Evolutionary conservation across 2,329 filamentous ascomycete genomes (phyloP).

Genomic region (Fusarium hainanense): DNA sequence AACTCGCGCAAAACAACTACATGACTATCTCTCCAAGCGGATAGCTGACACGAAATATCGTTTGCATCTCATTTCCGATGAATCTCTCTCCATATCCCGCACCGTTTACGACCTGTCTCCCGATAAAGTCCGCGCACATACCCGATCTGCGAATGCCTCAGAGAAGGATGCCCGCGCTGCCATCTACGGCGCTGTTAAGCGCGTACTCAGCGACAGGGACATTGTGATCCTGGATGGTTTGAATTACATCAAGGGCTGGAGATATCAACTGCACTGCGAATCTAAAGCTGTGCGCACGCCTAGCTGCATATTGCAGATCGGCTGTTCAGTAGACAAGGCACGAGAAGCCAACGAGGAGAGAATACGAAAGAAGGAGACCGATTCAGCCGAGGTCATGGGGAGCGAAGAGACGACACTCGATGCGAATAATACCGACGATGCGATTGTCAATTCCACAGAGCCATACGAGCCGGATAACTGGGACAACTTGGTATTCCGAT

Average conservation of each 20-base stretch:
- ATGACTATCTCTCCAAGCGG: constrained; percentile 70
- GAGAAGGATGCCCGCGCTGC: constrained; percentile 86
- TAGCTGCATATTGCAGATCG: constrained; percentile 77
- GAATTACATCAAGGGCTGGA: constrained; percentile 92
- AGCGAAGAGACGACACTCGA: not conserved
- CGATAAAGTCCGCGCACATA: constrained; percentile 63
- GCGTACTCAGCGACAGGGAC: constrained; percentile 75
- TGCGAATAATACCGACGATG: not conserved
- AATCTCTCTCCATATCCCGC: constrained; percentile 75
- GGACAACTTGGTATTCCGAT: constrained; percentile 83
- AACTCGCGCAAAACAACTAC: constrained; percentile 72
- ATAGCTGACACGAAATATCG: constrained; percentile 67
- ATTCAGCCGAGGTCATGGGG: not conserved
- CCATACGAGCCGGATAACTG: constrained; percentile 70
- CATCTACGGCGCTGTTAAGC: constrained; percentile 81
- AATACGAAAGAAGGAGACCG: constrained; percentile 50
- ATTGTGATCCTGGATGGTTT: constrained; percentile 83
- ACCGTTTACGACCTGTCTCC: constrained; percentile 75
- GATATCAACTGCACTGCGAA: constrained; percentile 88
- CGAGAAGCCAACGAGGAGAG: constrained; percentile 69
- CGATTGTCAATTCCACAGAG: constrained; percentile 46
- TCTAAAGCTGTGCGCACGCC: constrained; percentile 82
- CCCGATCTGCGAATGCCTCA: constrained; percentile 75
- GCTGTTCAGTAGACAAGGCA: constrained; percentile 65
- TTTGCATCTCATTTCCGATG: constrained; percentile 79